Conservation (phyloP, 2,329 filamentous ascomycete species). For the Dothistroma pini region DNA sequence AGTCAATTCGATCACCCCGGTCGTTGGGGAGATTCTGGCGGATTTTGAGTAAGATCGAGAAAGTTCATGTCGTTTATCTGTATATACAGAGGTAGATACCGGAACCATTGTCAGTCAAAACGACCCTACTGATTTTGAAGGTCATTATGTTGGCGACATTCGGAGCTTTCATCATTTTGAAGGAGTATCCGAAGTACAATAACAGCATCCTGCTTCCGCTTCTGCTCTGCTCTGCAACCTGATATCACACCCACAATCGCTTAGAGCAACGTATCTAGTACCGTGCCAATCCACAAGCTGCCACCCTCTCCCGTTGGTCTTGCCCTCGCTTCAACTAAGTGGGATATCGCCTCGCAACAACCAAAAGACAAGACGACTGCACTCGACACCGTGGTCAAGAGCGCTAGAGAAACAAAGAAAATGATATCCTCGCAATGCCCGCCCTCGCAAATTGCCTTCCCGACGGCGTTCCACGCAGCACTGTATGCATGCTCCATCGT, state of each 20-base stretch:
- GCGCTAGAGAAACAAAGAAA: neutral
- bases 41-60: constrained; percentile 3
- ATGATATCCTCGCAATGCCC: neutral
- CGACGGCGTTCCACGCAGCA: neutral
- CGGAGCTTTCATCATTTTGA: neutral
- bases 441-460: neutral
- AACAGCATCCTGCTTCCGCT: neutral
- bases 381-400: neutral
- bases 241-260: neutral
- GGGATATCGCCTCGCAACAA: neutral
- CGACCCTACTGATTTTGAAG: neutral
- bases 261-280: neutral
- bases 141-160: neutral
- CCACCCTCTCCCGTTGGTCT: neutral
- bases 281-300: neutral
- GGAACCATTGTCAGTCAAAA: neutral
- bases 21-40: constrained; percentile 12
- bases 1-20: constrained; percentile 4
- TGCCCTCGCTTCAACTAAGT: neutral
- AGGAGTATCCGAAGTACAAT: neutral
- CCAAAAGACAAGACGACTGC: neutral
- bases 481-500: neutral
- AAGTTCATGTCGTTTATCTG: neutral
- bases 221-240: neutral
- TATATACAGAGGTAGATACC: neutral